A percentile compares a stretch with the other conserved stretches of the same genome.
Evolutionary conservation across 2,329 filamentous ascomycete species (phyloP).

Genomic region (Claviceps lovelessii): DNA sequence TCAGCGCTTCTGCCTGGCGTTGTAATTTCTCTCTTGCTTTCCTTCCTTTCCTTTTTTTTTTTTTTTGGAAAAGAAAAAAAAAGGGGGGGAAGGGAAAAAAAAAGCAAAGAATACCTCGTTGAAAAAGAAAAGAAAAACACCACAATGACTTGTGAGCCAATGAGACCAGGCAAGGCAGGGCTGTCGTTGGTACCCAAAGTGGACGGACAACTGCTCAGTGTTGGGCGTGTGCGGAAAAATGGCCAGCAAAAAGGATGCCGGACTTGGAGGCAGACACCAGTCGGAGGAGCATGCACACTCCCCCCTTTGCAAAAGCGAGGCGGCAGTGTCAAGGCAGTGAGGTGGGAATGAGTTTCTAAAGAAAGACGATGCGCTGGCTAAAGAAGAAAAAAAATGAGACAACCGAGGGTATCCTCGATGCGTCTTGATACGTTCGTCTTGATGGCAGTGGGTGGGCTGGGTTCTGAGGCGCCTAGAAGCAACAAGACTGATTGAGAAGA

Average conservation of each 20-base stretch:
- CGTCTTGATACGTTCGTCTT: background rate
- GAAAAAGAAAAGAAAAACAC: background rate
- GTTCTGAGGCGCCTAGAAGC: background rate
- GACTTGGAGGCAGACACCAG: background rate
- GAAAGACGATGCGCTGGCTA: background rate
- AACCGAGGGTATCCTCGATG: background rate
- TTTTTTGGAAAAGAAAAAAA: no score
- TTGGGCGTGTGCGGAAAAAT: background rate
- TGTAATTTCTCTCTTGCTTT: no score
- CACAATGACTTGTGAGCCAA: background rate
- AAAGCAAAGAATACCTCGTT: background rate
- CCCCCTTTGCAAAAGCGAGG: background rate
- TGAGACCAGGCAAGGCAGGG: conserved; percentile 1
- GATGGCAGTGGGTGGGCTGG: background rate
- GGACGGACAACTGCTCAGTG: background rate
- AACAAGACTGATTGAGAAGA: background rate
- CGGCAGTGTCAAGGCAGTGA: background rate
- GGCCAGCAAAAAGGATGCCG: background rate
- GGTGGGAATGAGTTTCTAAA: background rate
- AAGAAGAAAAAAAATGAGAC: background rate
- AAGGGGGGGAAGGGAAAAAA: no score
- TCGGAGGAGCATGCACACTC: background rate
- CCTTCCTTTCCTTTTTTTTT: background rate
- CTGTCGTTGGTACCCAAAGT: conserved; percentile 5
- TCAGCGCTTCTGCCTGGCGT: background rate